Percentiles rank a stretch among this genome's conserved stretches.
Conservation (phyloP, 257 asterid genomes). For the Nicotiana otophora region DNA sequence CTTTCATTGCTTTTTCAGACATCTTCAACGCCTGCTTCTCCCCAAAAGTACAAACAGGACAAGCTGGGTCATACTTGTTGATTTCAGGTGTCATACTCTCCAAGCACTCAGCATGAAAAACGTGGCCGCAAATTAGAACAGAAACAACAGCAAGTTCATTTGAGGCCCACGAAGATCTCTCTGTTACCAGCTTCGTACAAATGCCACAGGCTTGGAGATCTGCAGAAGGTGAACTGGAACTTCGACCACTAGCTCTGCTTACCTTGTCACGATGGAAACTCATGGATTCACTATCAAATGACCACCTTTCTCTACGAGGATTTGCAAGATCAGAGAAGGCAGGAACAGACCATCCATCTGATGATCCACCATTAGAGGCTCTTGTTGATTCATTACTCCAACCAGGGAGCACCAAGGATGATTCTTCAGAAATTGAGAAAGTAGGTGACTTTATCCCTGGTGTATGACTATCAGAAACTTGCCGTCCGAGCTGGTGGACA, state of each 20-base stretch:
- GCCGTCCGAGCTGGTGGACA: slow-evolving; percentile 52
- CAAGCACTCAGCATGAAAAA: slow-evolving; percentile 89
- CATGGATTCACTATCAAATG: slow-evolving; percentile 82
- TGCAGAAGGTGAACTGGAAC: slow-evolving; percentile 40
- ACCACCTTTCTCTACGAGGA: slow-evolving; percentile 79
- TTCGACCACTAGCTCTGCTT: slow-evolving; percentile 46
- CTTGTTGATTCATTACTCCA: slow-evolving; percentile 73
- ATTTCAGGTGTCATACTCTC: slow-evolving; percentile 85
- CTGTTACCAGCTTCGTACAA: slow-evolving; percentile 68
- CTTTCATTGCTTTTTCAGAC: slow-evolving; percentile 78
- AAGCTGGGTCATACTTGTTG: slow-evolving; percentile 73
- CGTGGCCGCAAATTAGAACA: slow-evolving; percentile 85
- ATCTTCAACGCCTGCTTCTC: slow-evolving; percentile 71
- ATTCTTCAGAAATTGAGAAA: slow-evolving; percentile 72
- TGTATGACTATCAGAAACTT: slow-evolving; percentile 64
- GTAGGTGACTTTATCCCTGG: slow-evolving; percentile 65
- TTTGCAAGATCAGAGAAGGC: slow-evolving; percentile 57
- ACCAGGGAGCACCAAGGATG: slow-evolving; percentile 44
- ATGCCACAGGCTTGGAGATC: slow-evolving; percentile 82
- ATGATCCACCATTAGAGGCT: slow-evolving; percentile 76
- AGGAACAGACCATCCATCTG: slow-evolving; percentile 83
- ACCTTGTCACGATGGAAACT: slow-evolving; percentile 55
- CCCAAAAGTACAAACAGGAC: slow-evolving; percentile 92
- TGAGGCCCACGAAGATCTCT: slow-evolving; percentile 58
- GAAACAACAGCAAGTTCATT: slow-evolving; percentile 85